Evolutionary conservation across 106 monocot species (phyloP), one percentile per base, ranked within the genome.

Genomic region (Ottelia alismoides): DNA sequence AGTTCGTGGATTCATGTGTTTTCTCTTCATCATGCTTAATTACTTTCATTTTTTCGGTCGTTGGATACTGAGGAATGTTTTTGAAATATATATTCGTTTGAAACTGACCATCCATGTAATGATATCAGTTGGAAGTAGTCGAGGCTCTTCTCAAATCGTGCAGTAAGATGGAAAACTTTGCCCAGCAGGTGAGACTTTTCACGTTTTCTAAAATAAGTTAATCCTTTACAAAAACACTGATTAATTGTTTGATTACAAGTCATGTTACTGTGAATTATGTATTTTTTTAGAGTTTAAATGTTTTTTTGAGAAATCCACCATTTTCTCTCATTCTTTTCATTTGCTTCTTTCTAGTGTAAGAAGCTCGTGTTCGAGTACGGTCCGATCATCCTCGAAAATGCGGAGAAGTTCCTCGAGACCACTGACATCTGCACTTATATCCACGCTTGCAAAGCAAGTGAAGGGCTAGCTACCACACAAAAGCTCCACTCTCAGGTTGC

Each of bases 341-440:
- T 24, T 23, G 14, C 7, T 26, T 26, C 14, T 17, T 2, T 31
- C 11, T 63, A 88, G 88, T 88, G 88, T 74, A 79, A 88, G 74
- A 70, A 60, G 31, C 40, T 88, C 61, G 83, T 88, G 22, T 68
- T 88, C 40, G 62, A 57, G 16, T 88, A 83, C 23, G 71, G 66
- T 11, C 88, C 88, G 11, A 52, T 83, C 1, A 68, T 88, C 50
- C 48, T 88, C 32, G 55, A 45, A 23, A 76, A 74, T 28, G 70
- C 72, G 24, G 79, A 79, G 79, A 83, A 79, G 56, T 76, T 83
- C 32, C 58, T 88, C 0, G 76, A 83, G 76, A 79, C 65, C 30
- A 65, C 44, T 20, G 79, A 88, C 58, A 47, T 88, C 22, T 88
- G 88, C 27, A 26, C 52, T 40, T 12, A 55, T 24, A 31, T 79